Evolutionary conservation across 208 protist species (phyloP).

Genomic region (Sergeia podlipaevii): DNA sequence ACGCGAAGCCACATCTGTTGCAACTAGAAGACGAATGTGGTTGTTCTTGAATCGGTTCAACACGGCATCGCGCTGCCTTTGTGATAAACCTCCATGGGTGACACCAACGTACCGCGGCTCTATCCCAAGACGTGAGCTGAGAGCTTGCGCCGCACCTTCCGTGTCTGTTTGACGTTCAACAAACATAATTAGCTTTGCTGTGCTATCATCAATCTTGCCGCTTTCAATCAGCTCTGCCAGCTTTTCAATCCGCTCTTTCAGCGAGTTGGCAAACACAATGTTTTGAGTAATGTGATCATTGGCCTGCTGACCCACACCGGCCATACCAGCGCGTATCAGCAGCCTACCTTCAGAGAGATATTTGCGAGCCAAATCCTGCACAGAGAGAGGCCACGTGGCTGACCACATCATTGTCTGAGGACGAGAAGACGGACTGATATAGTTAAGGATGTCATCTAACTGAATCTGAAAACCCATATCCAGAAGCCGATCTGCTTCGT

Average conservation of each 20-base stretch:
- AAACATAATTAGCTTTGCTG: constrained; percentile 89
- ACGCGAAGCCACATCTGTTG: constrained; percentile 93
- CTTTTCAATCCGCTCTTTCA: constrained; percentile 58
- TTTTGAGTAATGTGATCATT: constrained; percentile 85
- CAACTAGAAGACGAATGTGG: constrained; percentile 86
- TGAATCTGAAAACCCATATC: constrained; percentile 94
- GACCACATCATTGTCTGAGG: constrained; percentile 98
- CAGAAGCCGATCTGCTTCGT: constrained; percentile 98
- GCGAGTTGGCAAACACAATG: constrained; percentile 54
- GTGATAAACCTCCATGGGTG: constrained; percentile 94
- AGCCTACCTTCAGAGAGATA: constrained; percentile 84
- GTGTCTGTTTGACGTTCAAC: constrained; percentile 90
- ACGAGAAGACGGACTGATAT: constrained; percentile 33
- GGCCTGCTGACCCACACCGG: constrained; percentile 75
- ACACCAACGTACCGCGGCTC: constrained; percentile 68
- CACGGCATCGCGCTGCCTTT: constrained; percentile 86
- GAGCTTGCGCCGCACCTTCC: constrained; percentile 50
- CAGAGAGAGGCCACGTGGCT: constrained; percentile 90
- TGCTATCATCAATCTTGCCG: constrained; percentile 84
- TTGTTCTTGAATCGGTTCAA: constrained; percentile 90
- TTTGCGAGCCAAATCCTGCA: constrained; percentile 74
- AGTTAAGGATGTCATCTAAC: constrained; percentile 94
- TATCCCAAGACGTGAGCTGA: constrained; percentile 67
- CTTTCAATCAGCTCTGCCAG: constrained; percentile 68
- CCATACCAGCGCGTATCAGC: constrained; percentile 83